Evolutionary conservation across 495 filamentous ascomycete species (phyloP).

Genomic region (Tuber indicum): DNA sequence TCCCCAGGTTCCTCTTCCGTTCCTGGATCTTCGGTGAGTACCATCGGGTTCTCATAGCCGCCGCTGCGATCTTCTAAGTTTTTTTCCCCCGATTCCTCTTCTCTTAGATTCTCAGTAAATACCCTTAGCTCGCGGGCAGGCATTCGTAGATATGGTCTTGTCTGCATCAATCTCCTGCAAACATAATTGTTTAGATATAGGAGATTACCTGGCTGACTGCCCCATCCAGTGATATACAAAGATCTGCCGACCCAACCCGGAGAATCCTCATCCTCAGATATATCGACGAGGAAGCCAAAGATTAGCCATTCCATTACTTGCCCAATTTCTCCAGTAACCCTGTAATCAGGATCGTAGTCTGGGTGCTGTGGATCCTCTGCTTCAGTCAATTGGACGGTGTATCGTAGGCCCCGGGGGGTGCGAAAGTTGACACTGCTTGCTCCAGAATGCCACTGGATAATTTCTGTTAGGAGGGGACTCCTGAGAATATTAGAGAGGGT

Average conservation of each 20-base stretch:
- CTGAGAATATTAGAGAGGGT: not conserved
- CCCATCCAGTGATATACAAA: conserved; percentile 15
- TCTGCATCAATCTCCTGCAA: conserved; percentile 4
- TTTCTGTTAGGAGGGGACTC: not conserved
- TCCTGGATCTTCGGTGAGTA: not conserved
- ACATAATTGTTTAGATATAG: not conserved
- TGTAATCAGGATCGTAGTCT: not conserved
- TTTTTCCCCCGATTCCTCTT: not conserved
- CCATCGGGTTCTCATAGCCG: not conserved
- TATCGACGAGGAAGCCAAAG: conserved; percentile 19
- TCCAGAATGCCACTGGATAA: not conserved
- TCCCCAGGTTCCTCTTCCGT: not conserved
- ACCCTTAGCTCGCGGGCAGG: conserved; percentile 1
- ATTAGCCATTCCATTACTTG: conserved; percentile 26
- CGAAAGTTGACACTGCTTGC: not conserved
- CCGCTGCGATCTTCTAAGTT: not conserved
- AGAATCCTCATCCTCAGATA: not conserved
- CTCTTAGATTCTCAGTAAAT: not conserved
- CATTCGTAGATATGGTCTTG: conserved; percentile 19
- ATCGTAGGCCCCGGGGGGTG: not conserved
- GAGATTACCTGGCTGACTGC: not conserved
- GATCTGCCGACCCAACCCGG: not conserved
- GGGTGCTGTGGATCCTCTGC: not conserved
- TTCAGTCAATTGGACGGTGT: not conserved
- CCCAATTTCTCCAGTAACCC: conserved; percentile 15